Percentiles rank a stretch among this genome's conserved stretches.
phyloP scores from a whole-genome alignment of 495 filamentous ascomycete species.

The Massariosphaeria phaeospora region DNA sequence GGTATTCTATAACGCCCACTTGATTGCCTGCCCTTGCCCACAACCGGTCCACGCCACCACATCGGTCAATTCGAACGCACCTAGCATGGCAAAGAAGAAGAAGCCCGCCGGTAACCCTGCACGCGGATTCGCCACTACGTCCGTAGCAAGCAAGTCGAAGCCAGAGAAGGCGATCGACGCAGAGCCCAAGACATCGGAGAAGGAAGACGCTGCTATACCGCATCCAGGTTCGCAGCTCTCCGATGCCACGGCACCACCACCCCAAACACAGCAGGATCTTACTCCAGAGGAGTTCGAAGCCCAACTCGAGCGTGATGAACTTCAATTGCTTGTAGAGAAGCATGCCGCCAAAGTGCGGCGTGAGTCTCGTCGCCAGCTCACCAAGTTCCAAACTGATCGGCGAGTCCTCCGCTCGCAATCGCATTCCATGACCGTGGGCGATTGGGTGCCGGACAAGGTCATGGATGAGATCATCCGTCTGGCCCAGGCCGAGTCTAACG shows the following conservation, averaged over 20 bases:
- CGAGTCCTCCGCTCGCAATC: constrained; percentile 71
- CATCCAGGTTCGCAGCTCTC: background rate
- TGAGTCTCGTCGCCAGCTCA: constrained; percentile 57
- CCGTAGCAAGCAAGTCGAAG: constrained; percentile 67
- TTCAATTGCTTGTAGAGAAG: constrained; percentile 80
- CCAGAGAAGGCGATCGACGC: constrained; percentile 27
- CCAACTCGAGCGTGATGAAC: constrained; percentile 72
- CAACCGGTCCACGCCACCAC: background rate
- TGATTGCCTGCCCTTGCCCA: background rate
- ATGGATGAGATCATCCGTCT: constrained; percentile 67
- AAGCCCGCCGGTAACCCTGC: constrained; percentile 79
- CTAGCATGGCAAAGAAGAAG: constrained; percentile 62
- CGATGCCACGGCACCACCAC: background rate
- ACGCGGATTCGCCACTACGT: constrained; percentile 88
- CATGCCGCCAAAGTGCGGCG: constrained; percentile 56
- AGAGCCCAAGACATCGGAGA: constrained; percentile 12
- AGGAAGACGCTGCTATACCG: constrained; percentile 1
- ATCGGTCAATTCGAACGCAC: background rate
- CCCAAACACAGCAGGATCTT: constrained; percentile 29
- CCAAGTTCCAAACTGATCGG: constrained; percentile 71
- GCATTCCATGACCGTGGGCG: constrained; percentile 59
- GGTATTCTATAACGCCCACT: constrained; percentile 24
- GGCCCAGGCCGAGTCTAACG: constrained; percentile 43
- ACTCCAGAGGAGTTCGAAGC: constrained; percentile 79
- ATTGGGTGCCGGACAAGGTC: constrained; percentile 77